Conservation (phyloP, 1,284 basidiomycete genomes). For the Tranzscheliella williamsii region DNA sequence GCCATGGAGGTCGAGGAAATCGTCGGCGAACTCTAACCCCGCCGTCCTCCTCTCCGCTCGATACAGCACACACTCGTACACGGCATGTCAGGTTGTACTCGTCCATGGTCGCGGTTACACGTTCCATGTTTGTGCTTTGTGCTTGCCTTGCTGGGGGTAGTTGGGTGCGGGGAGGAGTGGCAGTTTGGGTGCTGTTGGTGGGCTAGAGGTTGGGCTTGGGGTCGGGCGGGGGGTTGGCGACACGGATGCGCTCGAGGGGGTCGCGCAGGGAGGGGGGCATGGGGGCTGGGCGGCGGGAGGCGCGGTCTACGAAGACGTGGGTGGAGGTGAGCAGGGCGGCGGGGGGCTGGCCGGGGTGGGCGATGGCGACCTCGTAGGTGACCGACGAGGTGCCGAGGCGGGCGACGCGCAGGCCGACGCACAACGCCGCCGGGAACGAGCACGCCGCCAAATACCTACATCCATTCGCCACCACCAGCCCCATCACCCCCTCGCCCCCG, state of each 20-base stretch:
- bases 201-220: too few relatives aligned
- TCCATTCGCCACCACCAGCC: conserved; percentile 36
- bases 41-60: too few relatives aligned
- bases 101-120: background rate
- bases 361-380: conserved; percentile 35
- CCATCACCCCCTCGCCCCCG: conserved; percentile 16
- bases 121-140: too few relatives aligned
- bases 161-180: too few relatives aligned
- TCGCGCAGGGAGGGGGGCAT: conserved; percentile 17
- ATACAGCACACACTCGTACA: too few relatives aligned
- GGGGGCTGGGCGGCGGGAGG: conserved; percentile 13
- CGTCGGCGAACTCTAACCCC: conserved; percentile 14
- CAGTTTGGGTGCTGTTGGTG: too few relatives aligned
- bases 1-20: conserved; percentile 33
- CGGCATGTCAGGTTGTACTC: background rate
- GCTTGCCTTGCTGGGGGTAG: too few relatives aligned
- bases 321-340: conserved; percentile 31
- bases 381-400: conserved; percentile 35
- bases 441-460: conserved; percentile 40
- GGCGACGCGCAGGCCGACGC: conserved; percentile 19
- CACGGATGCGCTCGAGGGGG: conserved; percentile 1
- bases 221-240: conserved; percentile 1
- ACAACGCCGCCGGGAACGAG: conserved; percentile 30
- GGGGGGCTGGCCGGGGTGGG: background rate
- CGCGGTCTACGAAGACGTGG: conserved; percentile 44